These are phyloP conservation scores for Neofusicoccum umdonicola DNA, from an alignment of 2,329 filamentous ascomycete genomes.

Conservation along the genomic window DNA sequence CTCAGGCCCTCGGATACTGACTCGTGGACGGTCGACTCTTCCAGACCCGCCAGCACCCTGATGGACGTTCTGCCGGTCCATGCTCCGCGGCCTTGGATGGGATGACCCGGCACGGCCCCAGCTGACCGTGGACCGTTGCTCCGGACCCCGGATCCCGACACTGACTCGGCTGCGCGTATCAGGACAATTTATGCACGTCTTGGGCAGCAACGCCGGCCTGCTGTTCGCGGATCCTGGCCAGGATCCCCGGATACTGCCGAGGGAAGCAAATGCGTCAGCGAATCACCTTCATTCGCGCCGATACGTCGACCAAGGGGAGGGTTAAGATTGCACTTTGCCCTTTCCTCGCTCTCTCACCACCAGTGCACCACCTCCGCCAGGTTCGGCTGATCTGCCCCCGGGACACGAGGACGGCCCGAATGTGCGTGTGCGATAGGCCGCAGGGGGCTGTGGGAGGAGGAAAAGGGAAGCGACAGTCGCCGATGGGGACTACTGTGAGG, in stretches of 20 bases:
- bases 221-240: constrained; percentile 42
- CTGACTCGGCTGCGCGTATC: constrained; percentile 13
- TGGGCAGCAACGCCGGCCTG: constrained; percentile 24
- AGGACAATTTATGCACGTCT: constrained; percentile 13
- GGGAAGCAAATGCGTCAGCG: background rate
- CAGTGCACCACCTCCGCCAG: constrained; percentile 5
- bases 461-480: constrained; percentile 11
- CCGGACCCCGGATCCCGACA: constrained; percentile 15
- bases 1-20: constrained; percentile 1
- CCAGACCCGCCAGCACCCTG: constrained; percentile 7
- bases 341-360: constrained; percentile 8
- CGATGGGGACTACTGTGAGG: constrained; percentile 10
- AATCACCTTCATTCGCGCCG: background rate
- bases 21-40: constrained; percentile 2
- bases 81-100: constrained; percentile 8
- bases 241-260: constrained; percentile 43
- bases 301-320: background rate
- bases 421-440: background rate
- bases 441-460: background rate
- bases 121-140: constrained; percentile 13
- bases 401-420: constrained; percentile 18
- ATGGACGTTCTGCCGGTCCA: constrained; percentile 5
- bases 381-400: constrained; percentile 16
- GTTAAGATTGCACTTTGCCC: constrained; percentile 10
- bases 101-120: constrained; percentile 15